Evolutionary conservation across 352 stramenopile species (phyloP), one percentile per base, ranked within the genome.

Genomic region (Phytophthora multivora): DNA sequence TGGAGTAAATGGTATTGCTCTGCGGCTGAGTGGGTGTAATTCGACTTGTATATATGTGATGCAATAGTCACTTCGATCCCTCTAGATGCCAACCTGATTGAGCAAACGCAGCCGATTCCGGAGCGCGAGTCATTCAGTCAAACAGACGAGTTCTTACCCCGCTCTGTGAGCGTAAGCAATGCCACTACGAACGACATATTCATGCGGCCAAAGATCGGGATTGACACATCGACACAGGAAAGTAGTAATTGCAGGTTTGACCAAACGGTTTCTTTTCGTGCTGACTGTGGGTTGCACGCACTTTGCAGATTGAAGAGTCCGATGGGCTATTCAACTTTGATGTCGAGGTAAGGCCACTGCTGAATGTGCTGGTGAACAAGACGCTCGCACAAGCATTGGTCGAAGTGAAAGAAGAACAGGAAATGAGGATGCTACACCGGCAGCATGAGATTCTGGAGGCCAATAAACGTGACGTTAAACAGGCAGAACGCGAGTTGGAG

Each of bases 271-370:
- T 13, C 12, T 45, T 7, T 4, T 25, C 26, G 15, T n/a, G 5
- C 5, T 33, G 48, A 13, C 10, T 47, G 38, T 42, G 16, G 45
- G 10, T 31, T 51, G 31, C 48, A 16, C 16, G 38, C 26, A 16
- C 30, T 52, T 5, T 19, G 9, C 35, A 96, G 81, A 95, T 95
- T 48, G 80, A 93, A 38, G 75, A 81, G 16, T 68, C 71, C 1
- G 83, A 90, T 49, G 71, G 78, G 23, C 60, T 96, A 16, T 95
- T 93, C 63, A 82, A 93, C 51, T 96, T 94, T 59, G 84, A 96
- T 54, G 53, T 59, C 12, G 86, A 96, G 49, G 84, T 95, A 35
- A 73, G 75, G 61, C 88, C 88, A 25, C 58, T 96, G 9, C 66
- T 96, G 13, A 80, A 81, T 48, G 80, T 94, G 1, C 48, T 96